A percentile compares a stretch with the other conserved stretches of the same genome.
Evolutionary conservation across 2,329 filamentous ascomycete genomes (phyloP).

Genomic region (Xylariaceae sp.): DNA sequence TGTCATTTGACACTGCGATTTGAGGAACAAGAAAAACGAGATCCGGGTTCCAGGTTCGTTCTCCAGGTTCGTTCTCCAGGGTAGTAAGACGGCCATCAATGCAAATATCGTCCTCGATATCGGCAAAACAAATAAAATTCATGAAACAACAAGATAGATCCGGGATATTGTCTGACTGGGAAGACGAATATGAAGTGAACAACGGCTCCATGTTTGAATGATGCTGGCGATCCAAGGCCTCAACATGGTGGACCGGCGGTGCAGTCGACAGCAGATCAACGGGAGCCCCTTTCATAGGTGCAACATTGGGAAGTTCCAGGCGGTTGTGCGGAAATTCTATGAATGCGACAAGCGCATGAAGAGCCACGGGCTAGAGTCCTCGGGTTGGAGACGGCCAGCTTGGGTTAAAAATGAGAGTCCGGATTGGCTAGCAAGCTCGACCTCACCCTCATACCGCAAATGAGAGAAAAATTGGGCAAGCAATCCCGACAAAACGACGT

Average conservation of each 20-base stretch:
- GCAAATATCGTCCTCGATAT: neutral
- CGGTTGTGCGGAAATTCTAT: neutral
- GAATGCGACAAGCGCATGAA: neutral
- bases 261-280: neutral
- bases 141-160: constrained; percentile 3
- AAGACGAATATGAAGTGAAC: constrained; percentile 4
- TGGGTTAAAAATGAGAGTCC: neutral
- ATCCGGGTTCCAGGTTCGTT: constrained; percentile 7
- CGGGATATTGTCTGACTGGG: constrained; percentile 1
- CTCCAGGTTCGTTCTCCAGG: constrained; percentile 11
- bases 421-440: neutral
- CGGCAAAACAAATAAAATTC: constrained; percentile 11
- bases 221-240: neutral
- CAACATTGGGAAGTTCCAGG: neutral
- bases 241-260: neutral
- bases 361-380: constrained; percentile 4
- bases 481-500: constrained; percentile 22
- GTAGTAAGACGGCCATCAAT: constrained; percentile 14
- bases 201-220: neutral
- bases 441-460: constrained; percentile 4
- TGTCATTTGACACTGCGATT: constrained; percentile 18
- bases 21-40: neutral
- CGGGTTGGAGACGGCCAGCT: constrained; percentile 14
- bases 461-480: constrained; percentile 17
- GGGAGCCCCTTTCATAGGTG: neutral